Evolutionary conservation across 345 rosid genomes (phyloP).

Genomic region (Pseudoturritis turrita): DNA sequence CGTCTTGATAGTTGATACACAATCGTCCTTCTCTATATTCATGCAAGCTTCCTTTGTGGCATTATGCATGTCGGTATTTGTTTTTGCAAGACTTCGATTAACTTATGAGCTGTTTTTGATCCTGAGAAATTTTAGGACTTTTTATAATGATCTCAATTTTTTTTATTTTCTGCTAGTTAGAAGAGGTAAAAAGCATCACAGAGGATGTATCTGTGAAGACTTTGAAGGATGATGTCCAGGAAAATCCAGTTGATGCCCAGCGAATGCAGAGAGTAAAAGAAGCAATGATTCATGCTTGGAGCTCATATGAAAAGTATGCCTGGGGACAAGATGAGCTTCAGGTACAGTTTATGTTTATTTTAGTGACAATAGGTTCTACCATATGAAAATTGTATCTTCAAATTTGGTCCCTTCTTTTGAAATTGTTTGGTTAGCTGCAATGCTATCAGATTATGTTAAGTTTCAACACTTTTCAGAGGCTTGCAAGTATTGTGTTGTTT

Average conservation of each 20-base stretch:
- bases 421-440: not conserved
- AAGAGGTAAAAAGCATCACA: slow-evolving; percentile 34
- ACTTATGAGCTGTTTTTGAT: not conserved
- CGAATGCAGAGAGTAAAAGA: slow-evolving; percentile 87
- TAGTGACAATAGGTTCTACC: not conserved
- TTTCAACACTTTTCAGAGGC: not conserved
- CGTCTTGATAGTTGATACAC: not conserved
- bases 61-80: not conserved
- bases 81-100: not conserved
- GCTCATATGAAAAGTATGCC: slow-evolving; percentile 88
- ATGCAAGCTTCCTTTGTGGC: too few species aligned
- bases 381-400: not conserved
- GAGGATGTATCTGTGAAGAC: slow-evolving; percentile 26
- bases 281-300: slow-evolving; percentile 98
- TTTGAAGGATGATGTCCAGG: slow-evolving; percentile 35
- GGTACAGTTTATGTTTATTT: slow-evolving; percentile 36
- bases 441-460: not conserved
- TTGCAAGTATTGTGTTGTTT: not conserved
- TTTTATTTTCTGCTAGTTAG: slow-evolving; percentile 40
- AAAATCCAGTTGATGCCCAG: slow-evolving; percentile 58
- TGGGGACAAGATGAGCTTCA: slow-evolving; percentile 98
- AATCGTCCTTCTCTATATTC: not conserved
- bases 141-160: not conserved
- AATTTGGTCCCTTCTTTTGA: not conserved
- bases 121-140: not conserved